Base-by-base conservation (phyloP, 2,329 filamentous ascomycete genomes). In the Arthrobotrys conoides region DNA sequence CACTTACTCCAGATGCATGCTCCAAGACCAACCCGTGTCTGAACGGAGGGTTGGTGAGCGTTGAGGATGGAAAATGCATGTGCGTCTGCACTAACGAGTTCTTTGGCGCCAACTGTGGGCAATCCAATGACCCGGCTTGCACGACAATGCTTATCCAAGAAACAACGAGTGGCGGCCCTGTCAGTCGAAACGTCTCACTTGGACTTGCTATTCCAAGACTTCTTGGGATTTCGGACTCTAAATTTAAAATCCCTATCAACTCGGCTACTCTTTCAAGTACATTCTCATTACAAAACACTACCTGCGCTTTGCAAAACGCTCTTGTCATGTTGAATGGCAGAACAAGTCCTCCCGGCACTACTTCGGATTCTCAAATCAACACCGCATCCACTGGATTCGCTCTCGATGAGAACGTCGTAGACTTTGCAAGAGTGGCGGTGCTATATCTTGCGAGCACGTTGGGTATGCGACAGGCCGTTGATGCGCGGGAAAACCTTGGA, bases 51-150 rank as follows among this genome's bases (percentile, higher is more conserved):
- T 33, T 80, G 93, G 83, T 87, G 89, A 80, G 85, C 86, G 46
- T 87, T 88, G 20, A 89, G 88, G 16, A 87, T 89, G 71, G 88
- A 89, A 86, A 88, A 20, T 98, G 95, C 85, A 91, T 91, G 12
- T 99, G 95, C 83, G 90, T 97, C 51, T 99, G 95, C 84, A 90
- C 91, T 22, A 94, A 96, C 82, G 93, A 94, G 0, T 98, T 95
- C 83, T 94, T 92, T 0, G 91, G 91, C 22, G 85, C 85, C 0
- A 87, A 86, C 16, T 93, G 91, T 82, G 86, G 84, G 3, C 80
- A 84, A 14, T 84, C 86, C 14, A 87, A 88, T 71, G 85, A 87
- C 24, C 85, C 85, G 0, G 87, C 86, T 57, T 92, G 91, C 82
- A 87, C 88, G 5, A 90, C 87, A 0, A 87, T 86, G 1, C 83